phyloP scores from a whole-genome alignment of 2,329 filamentous ascomycete genomes.

The Paraphaeosphaeria minitans region DNA sequence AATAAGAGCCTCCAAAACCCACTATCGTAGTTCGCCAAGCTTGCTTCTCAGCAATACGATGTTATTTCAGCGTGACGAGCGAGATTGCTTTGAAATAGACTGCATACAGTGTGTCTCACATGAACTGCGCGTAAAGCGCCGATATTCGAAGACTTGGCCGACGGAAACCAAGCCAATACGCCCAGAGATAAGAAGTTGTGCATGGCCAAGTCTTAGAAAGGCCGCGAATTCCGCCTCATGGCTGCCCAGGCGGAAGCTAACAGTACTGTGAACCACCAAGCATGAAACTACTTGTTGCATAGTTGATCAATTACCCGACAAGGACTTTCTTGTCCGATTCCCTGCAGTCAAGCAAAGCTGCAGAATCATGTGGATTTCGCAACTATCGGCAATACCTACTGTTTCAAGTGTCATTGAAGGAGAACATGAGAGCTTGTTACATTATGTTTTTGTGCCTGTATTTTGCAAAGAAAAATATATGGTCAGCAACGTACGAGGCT shows the following conservation, averaged over 20 bases:
- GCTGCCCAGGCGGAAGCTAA: not conserved
- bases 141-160: not conserved
- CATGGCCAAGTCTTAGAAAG: constrained; percentile 4
- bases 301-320: constrained; percentile 5
- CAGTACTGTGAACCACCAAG: not conserved
- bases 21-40: constrained; percentile 5
- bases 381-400: not conserved
- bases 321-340: not conserved
- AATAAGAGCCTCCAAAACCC: not conserved
- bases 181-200: constrained; percentile 7
- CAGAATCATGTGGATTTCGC: not conserved
- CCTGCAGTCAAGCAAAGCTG: not conserved
- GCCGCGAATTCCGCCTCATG: not conserved
- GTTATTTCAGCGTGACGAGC: not conserved
- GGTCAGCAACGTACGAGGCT: too few relatives aligned
- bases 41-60: not conserved
- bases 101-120: not conserved
- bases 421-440: too few relatives aligned
- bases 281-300: not conserved
- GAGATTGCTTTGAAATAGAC: not conserved
- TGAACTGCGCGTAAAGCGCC: not conserved
- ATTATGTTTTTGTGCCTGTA: too few relatives aligned
- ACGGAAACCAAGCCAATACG: not conserved
- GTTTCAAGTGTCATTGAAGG: not conserved
- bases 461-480: too few relatives aligned